phyloP scores from a whole-genome alignment of 257 asterid genomes.

The Prunella vulgaris region DNA sequence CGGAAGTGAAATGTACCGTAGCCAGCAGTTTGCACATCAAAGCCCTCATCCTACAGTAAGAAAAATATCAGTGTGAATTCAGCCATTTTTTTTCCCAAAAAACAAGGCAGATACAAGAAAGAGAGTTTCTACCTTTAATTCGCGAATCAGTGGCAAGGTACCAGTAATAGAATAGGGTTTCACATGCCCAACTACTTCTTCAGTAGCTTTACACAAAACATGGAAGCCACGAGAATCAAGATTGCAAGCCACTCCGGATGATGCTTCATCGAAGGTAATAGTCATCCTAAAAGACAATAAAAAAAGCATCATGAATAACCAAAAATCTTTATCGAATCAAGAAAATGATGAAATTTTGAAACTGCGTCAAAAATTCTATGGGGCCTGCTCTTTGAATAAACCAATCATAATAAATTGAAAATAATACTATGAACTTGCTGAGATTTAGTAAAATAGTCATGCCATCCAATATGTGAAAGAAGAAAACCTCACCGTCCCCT shows the following conservation, averaged over 20 bases:
- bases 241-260: slow-evolving; percentile 85
- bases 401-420: slow-evolving; percentile 3
- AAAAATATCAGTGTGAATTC: background rate
- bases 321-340: background rate
- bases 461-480: background rate
- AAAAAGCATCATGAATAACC: background rate
- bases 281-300: slow-evolving; percentile 37
- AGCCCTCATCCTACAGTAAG: slow-evolving; percentile 84
- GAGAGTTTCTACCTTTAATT: slow-evolving; percentile 58
- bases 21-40: slow-evolving; percentile 93
- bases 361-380: background rate
- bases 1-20: slow-evolving; percentile 52
- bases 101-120: slow-evolving; percentile 2
- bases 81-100: background rate
- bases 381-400: background rate
- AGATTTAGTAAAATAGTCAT: slow-evolving; percentile 1
- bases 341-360: background rate
- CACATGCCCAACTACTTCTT: slow-evolving; percentile 86
- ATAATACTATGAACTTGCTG: background rate
- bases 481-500: slow-evolving; percentile 67
- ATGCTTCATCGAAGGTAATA: slow-evolving; percentile 71
- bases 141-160: slow-evolving; percentile 87
- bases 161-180: slow-evolving; percentile 97
- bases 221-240: slow-evolving; percentile 90
- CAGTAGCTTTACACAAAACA: slow-evolving; percentile 89